Evolutionary conservation across 2,329 filamentous ascomycete genomes (phyloP).

Genomic region (Botrytis fabae): DNA sequence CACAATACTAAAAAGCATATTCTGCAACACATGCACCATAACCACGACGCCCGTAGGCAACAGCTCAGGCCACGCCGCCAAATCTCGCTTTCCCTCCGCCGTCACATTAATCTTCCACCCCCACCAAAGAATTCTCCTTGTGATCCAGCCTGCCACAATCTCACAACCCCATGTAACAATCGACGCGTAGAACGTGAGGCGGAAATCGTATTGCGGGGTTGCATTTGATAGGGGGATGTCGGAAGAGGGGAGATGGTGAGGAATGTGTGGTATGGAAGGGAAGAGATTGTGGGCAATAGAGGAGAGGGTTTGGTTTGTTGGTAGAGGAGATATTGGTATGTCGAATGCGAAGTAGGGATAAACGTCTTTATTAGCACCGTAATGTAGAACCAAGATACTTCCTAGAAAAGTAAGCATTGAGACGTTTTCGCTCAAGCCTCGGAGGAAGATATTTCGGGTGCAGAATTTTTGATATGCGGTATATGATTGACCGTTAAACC

Average conservation of each 20-base stretch:
- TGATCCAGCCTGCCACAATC: conserved; percentile 60
- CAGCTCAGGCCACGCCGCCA: conserved; percentile 66
- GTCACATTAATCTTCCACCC: conserved; percentile 64
- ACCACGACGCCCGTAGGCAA: conserved; percentile 65
- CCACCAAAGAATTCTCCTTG: conserved; percentile 57
- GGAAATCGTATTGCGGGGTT: conserved; percentile 56
- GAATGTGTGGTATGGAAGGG: not conserved
- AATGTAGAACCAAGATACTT: conserved; percentile 65
- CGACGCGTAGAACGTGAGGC: conserved; percentile 63
- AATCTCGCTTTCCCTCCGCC: conserved; percentile 62
- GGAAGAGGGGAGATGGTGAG: not conserved
- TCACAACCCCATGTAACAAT: conserved; percentile 67
- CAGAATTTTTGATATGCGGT: conserved; percentile 65
- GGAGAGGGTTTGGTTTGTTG: conserved; percentile 21
- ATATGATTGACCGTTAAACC: conserved; percentile 60
- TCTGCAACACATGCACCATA: conserved; percentile 68
- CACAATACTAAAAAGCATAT: conserved; percentile 71
- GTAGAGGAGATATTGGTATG: conserved; percentile 30
- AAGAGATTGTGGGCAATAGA: not conserved
- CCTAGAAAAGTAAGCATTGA: conserved; percentile 69
- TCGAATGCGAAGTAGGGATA: conserved; percentile 72
- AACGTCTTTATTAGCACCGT: conserved; percentile 65
- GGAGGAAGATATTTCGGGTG: conserved; percentile 66
- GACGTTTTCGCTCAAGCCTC: conserved; percentile 65
- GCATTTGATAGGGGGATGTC: conserved; percentile 33